A percentile compares a stretch with the other conserved stretches of the same genome.
Evolutionary conservation across 257 asterid species (phyloP).

Genomic region (Solanum pimpinellifolium): DNA sequence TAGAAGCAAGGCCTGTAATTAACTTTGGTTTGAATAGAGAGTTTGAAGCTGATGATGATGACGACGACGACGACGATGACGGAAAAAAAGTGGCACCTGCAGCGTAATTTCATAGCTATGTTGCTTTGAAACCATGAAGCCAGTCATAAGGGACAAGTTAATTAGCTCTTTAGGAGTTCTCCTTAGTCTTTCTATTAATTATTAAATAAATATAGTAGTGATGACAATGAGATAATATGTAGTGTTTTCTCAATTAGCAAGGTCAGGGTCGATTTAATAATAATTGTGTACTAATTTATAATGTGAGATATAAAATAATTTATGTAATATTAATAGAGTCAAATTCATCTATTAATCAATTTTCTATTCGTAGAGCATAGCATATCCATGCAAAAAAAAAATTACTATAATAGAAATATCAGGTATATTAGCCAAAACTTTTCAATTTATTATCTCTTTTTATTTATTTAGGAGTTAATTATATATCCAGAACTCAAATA

Average conservation of each 20-base stretch:
- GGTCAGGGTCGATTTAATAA: not conserved
- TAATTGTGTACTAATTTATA: not conserved
- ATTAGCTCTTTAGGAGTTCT: not conserved
- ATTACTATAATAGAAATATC: not conserved
- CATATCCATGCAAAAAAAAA: not conserved
- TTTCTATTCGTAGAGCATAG: not conserved
- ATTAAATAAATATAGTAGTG: not conserved
- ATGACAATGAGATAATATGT: not conserved
- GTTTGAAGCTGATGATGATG: constrained; percentile 7
- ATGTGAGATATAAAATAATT: not conserved
- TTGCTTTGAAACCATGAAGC: not conserved
- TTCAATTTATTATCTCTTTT: not conserved
- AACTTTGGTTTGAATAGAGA: not conserved
- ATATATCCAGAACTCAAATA: not conserved
- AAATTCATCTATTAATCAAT: not conserved
- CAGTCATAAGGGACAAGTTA: not conserved
- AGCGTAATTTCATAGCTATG: not conserved
- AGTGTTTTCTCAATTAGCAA: not conserved
- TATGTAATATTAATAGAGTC: not conserved
- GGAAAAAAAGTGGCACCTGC: constrained; percentile 17
- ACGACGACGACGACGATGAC: constrained; percentile 13
- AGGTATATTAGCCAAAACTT: not conserved
- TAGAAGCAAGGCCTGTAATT: not conserved
- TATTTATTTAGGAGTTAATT: not conserved
- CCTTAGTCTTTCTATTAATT: not conserved